Evolutionary conservation across 2,329 filamentous ascomycete species (phyloP), one percentile per base, ranked within the genome.

Genomic region (Nemania abortiva): DNA sequence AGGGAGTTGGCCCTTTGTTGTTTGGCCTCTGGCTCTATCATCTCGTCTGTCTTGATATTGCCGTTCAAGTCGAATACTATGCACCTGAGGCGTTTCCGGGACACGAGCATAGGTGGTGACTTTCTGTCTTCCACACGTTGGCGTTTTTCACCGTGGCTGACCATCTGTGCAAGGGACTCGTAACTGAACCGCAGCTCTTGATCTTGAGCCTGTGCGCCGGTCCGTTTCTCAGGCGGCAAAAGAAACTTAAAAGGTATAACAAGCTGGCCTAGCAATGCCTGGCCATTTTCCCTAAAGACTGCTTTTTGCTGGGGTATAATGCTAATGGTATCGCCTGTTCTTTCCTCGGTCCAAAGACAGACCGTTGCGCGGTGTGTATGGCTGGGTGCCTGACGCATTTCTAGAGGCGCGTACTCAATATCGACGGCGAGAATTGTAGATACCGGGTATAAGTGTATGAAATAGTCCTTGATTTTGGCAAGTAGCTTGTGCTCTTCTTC

Each of bases 201-300:
- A 37, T 61, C n/a, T 27, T 27, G 47, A 29, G 15, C 47, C 7
- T 22, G 20, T 42, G 11, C 15, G 0, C 2, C 31, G 20, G 15
- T 2, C 7, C 22, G 31, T 29, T 20, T 15, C 2, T 11, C 31
- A 15, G 11, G 47, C n/a, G 47, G 58, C 10, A 61, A 18, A 20
- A 61, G 42, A 1, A 29, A 53, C 29, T 52, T 34, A 9, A 61
- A 61, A 11, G 58, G 58, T 7, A 61, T 13, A 42, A 37, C 47
- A 15, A 61, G 20, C 6, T 53, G 3, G 13, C 58, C 47, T 2
- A 6, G 5, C 15, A 13, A 13, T 53, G 47, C 20, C 9, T 39
- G 45, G 7, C 34, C 47, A 27, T 37, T 3, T 1, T 24, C 7
- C n/a, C 58, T 31, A 27, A 61, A 61, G 11, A 29, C 22, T 42